Evolutionary conservation across 2,329 filamentous ascomycete genomes (phyloP), one percentile per base, ranked within the genome.

Genomic region (Pseudogymnoascus sp.): DNA sequence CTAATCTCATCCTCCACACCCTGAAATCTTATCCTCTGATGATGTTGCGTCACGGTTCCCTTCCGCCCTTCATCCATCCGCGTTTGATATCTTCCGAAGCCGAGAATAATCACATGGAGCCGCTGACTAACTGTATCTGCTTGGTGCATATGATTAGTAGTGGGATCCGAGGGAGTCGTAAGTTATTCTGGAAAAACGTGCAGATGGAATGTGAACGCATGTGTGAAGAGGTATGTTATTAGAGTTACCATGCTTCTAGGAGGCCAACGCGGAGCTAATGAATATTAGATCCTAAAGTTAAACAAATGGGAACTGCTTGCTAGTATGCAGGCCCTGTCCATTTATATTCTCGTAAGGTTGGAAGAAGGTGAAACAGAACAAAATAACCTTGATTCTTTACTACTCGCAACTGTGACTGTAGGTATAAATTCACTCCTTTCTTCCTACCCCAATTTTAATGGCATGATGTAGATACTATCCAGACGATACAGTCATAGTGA

Each of bases 101-200:
- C 22, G 66, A 69, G 5, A 67, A 66, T 28, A 62, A 66, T 6
- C 41, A 72, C 4, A 69, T 75, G 67, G 76, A 78, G 64, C 69
- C 75, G 38, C 65, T 79, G 6, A 69, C 63, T 5, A 78, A 76
- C 59, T 79, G 77, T 63, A 72, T 77, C n/a, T 76, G 70, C 62
- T 64, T 79, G 38, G 64, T 77, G 25, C 71, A 74, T 60, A 78
- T 79, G 75, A 70, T 77, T 22, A 71, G 69, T 7, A 69, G 68
- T 39, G 67, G 68, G 3, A 61, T 70, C 1, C 69, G 67, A 49
- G 73, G 73, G 0, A 75, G 71, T 66, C 72, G 73, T 60, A 78
- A 74, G 61, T 62, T 79, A 22, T 77, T 79, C 61, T 80, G 78
- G 77, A 75, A 71, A 60, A 79, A 78, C 66, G 76, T 79, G 22